phyloP scores from a whole-genome alignment of 169 alveolate genomes.

The Eimeria necatrix region DNA sequence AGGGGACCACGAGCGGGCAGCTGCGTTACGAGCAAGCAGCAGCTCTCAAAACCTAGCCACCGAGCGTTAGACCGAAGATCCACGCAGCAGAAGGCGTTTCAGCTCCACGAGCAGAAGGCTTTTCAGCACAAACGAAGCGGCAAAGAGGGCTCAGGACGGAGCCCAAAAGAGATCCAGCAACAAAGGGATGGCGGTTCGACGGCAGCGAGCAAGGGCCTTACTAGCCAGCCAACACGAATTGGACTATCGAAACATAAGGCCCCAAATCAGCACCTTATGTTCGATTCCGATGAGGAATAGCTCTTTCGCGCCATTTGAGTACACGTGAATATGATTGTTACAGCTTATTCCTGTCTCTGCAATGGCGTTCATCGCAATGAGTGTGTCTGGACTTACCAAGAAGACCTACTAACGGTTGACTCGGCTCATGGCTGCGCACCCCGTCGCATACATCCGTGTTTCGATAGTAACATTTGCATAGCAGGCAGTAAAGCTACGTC shows the following conservation, averaged over 20 bases:
- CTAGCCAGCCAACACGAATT: conserved; percentile 27
- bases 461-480: background rate
- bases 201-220: background rate
- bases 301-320: too few relatives aligned
- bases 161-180: background rate
- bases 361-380: too few relatives aligned
- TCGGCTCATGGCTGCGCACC: too few relatives aligned
- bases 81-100: conserved; percentile 3
- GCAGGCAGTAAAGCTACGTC: background rate
- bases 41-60: background rate
- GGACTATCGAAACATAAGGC: conserved; percentile 66
- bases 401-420: too few relatives aligned
- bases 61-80: background rate
- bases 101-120: background rate
- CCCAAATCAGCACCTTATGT: conserved; percentile 64
- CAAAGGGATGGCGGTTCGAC: background rate
- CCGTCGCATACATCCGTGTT: background rate
- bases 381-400: too few relatives aligned
- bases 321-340: too few relatives aligned
- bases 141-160: background rate
- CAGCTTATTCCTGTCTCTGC: too few relatives aligned
- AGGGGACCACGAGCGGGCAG: background rate
- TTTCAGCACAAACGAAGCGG: background rate
- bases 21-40: background rate
- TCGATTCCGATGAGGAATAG: conserved; percentile 61